phyloP scores from a whole-genome alignment of 345 rosid species.

The Syzygium oleosum region DNA sequence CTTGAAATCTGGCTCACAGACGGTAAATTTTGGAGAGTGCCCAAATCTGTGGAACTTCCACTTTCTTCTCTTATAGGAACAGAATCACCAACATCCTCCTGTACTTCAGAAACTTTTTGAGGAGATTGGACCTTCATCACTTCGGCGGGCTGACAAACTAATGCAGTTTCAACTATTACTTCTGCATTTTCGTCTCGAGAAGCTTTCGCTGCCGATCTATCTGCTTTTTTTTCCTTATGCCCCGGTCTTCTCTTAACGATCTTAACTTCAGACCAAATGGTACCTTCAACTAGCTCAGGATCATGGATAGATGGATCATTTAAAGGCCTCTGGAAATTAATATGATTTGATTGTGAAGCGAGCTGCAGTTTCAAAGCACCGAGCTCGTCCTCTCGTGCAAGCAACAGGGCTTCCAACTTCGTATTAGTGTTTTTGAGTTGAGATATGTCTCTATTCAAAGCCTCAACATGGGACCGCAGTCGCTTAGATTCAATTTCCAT shows the following conservation, averaged over 20 bases:
- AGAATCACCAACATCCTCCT: slow-evolving; percentile 14
- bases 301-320: slow-evolving; percentile 18
- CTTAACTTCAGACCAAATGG: slow-evolving; percentile 28
- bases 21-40: slow-evolving; percentile 10
- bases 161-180: slow-evolving; percentile 14
- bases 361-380: slow-evolving; percentile 32
- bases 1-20: slow-evolving; percentile 17
- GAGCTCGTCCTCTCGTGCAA: slow-evolving; percentile 47
- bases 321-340: neutral
- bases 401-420: slow-evolving; percentile 38
- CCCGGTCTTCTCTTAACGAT: slow-evolving; percentile 20
- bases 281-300: slow-evolving; percentile 13
- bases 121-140: slow-evolving; percentile 37
- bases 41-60: slow-evolving; percentile 10
- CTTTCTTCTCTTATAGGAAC: slow-evolving; percentile 18
- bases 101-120: slow-evolving; percentile 43
- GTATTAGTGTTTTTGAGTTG: slow-evolving; percentile 48
- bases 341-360: slow-evolving; percentile 12
- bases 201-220: slow-evolving; percentile 6
- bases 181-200: slow-evolving; percentile 14
- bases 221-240: slow-evolving; percentile 26
- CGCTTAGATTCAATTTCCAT: slow-evolving; percentile 73
- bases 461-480: slow-evolving; percentile 55
- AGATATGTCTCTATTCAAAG: slow-evolving; percentile 43
- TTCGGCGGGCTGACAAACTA: slow-evolving; percentile 2